A percentile compares a stretch with the other conserved stretches of the same genome.
Evolutionary conservation across 73 alveolate species (phyloP).

Genomic region (Tetrahymena elliotti): DNA sequence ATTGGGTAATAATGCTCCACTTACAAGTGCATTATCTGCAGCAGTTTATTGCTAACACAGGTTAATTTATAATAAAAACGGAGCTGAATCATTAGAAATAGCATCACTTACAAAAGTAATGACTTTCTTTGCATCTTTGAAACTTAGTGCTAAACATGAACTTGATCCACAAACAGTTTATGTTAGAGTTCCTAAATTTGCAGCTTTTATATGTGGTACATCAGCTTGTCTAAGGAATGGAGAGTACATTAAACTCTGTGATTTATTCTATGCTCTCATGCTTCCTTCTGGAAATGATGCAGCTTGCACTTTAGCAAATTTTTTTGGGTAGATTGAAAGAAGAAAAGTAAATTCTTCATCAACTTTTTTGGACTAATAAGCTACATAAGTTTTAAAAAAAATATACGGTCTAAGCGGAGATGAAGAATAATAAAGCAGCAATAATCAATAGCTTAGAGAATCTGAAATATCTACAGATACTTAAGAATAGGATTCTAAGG

Average conservation of each 20-base stretch:
- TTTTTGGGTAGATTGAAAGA: conserved; percentile 60
- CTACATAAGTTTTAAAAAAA: background rate
- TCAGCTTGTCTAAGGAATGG: conserved; percentile 66
- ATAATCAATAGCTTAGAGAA: background rate
- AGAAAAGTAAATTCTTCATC: conserved; percentile 47
- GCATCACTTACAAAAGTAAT: conserved; percentile 80
- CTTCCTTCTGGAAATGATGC: conserved; percentile 68
- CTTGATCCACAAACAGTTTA: conserved; percentile 49
- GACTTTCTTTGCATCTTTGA: conserved; percentile 62
- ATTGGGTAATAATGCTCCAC: background rate
- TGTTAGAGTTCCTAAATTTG: conserved; percentile 53
- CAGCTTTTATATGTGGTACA: conserved; percentile 70
- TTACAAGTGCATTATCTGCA: background rate
- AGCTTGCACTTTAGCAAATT: conserved; percentile 48
- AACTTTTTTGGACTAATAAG: conserved; percentile 43
- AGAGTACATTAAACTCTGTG: conserved; percentile 69
- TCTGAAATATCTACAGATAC: background rate
- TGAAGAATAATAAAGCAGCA: background rate
- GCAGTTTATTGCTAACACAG: background rate
- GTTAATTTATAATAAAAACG: background rate
- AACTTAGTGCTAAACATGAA: conserved; percentile 50
- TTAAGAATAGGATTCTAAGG: background rate
- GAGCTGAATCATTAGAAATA: conserved; percentile 42
- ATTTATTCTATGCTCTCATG: conserved; percentile 63
- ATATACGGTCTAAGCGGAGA: background rate